Conservation (phyloP, 495 filamentous ascomycete genomes). For the Lepraria neglecta region DNA sequence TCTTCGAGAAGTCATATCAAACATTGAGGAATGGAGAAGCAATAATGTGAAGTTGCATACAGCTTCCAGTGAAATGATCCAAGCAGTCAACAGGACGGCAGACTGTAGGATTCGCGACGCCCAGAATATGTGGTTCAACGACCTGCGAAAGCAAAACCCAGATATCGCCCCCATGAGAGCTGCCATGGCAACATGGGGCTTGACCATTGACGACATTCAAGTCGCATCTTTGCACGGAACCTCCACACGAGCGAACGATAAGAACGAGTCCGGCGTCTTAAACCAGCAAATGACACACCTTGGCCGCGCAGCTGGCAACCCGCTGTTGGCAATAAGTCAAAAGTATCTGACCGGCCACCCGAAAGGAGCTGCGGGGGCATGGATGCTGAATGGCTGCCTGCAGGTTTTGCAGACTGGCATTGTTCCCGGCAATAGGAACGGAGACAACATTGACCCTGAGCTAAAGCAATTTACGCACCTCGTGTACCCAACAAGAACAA, state of each 20-base stretch:
- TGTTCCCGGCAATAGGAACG: conserved; percentile 30
- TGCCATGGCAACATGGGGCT: conserved; percentile 26
- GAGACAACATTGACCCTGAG: conserved; percentile 32
- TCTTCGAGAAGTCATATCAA: too few species aligned
- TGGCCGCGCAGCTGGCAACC: conserved; percentile 22
- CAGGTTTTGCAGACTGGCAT: conserved; percentile 25
- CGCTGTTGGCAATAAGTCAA: conserved; percentile 23
- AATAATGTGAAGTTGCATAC: too few species aligned
- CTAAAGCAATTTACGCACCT: too few species aligned
- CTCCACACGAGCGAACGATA: conserved; percentile 29
- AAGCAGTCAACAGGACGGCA: too few species aligned
- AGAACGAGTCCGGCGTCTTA: conserved; percentile 26
- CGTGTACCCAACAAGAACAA: too few species aligned
- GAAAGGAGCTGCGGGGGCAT: conserved; percentile 29
- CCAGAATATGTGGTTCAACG: conserved; percentile 20
- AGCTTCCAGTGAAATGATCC: too few species aligned
- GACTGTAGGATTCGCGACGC: too few species aligned
- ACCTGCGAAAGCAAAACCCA: conserved; percentile 14
- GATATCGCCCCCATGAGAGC: conserved; percentile 25
- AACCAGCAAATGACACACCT: conserved; percentile 24
- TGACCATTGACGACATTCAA: conserved; percentile 28
- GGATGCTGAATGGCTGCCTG: conserved; percentile 30
- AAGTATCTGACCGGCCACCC: conserved; percentile 31
- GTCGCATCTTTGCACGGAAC: conserved; percentile 29
- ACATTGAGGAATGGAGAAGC: too few species aligned